Base-by-base conservation (phyloP, 2,329 filamentous ascomycete genomes). In the Diaporthe sp. region DNA sequence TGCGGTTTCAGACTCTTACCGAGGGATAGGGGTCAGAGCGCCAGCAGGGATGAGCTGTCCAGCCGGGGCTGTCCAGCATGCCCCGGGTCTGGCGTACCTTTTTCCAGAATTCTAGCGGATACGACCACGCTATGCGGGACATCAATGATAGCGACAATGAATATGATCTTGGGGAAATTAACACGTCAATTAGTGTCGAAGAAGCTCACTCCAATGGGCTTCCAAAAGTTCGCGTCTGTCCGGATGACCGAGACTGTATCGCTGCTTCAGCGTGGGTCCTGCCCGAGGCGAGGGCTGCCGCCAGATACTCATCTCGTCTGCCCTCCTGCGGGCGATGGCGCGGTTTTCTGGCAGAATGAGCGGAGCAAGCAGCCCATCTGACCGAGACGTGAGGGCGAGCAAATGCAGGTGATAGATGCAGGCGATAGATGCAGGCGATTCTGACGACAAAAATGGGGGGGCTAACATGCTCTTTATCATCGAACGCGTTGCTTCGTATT, bases 1-100 rank as follows among this genome's bases (percentile, higher is more conserved):
- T 71, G 56, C 70, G 15, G 70, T 71, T 71, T 71, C 70, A 71
- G 70, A 53, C 70, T 63, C 70, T 63, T 53, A 19, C 63, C 63
- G 63, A 68, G 63, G 32, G 32, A 53, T 61, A 44, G 47, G 70
- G 56, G 56, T 53, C 70, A 42, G 56, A 63, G 70, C 70, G 35
- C 59, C 44, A 53, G 15, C 70, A 71, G 47, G 70, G 70, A 50
- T 39, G 37, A 63, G 70, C 70, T 71, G 56, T 63, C 56, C 42
- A 63, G 44, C 69, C 39, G 47, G 56, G 56, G 15, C 19, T 15
- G 12, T 2, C 25, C 19, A 47, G 39, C 30, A 30, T 58, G 25
- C 39, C 35, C 30, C 13, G 56, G 56, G 30, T 27, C 53, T 61
- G 56, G 70, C 37, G 59, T 53, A 44, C 58, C 53, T 61, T 61